Percentiles rank a stretch among this genome's conserved stretches.
Evolutionary conservation across 2,329 filamentous ascomycete genomes (phyloP).

Genomic region (Talaromyces sp.): DNA sequence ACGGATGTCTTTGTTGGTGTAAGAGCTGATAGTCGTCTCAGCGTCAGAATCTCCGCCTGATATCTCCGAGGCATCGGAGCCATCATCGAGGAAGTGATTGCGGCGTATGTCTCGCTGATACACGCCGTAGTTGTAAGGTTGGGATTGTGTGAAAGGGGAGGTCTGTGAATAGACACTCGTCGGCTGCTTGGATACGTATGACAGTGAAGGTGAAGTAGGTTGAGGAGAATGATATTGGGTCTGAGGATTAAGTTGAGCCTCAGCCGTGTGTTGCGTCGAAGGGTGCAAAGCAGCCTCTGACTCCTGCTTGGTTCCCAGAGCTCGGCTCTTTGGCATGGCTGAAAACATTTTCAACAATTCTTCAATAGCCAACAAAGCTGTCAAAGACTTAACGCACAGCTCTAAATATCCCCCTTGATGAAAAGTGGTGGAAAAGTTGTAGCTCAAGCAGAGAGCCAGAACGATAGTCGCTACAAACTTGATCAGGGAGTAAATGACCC

Average conservation of each 20-base stretch:
- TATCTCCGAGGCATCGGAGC: conserved; percentile 30
- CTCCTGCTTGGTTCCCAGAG: neutral
- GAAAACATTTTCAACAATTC: conserved; percentile 30
- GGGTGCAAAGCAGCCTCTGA: neutral
- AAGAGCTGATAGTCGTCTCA: conserved; percentile 28
- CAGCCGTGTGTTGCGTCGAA: neutral
- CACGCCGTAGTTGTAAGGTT: neutral
- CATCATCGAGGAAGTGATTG: conserved; percentile 23
- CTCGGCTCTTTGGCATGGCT: conserved; percentile 22
- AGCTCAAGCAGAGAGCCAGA: conserved; percentile 11
- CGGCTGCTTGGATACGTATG: conserved; percentile 2
- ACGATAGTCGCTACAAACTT: conserved; percentile 17
- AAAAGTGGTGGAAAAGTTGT: conserved; percentile 12
- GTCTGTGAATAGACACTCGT: neutral
- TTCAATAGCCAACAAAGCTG: conserved; percentile 39
- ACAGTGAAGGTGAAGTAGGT: neutral
- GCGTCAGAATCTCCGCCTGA: conserved; percentile 36
- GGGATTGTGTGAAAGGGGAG: conserved; percentile 7
- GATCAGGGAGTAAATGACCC: conserved; percentile 10
- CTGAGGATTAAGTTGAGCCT: neutral
- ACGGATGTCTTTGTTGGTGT: conserved; percentile 33
- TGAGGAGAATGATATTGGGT: neutral
- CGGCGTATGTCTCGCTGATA: conserved; percentile 15
- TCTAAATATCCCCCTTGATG: conserved; percentile 36
- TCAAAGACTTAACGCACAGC: conserved; percentile 36